These are phyloP conservation scores for Streptanthus diversifolius DNA, from an alignment of 345 rosid genomes.

Conservation along the genomic window DNA sequence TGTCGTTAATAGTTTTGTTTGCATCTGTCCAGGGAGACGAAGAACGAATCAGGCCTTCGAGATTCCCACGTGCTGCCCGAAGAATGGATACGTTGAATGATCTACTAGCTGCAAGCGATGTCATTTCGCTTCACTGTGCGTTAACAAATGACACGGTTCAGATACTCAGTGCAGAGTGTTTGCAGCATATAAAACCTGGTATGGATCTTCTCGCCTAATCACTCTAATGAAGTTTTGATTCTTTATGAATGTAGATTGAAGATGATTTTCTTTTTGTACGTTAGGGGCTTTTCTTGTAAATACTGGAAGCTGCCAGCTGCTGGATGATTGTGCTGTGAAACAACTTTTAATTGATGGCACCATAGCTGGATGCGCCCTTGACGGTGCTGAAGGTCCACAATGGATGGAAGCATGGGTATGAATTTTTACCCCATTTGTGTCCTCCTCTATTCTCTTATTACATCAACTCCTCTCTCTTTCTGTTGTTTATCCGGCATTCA, in stretches of 20 bases:
- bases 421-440: neutral
- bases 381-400: conserved; percentile 98
- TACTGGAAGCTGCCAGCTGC: conserved; percentile 90
- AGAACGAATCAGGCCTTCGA: conserved; percentile 47
- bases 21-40: conserved; percentile 57
- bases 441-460: neutral
- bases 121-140: conserved; percentile 89
- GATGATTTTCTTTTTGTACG: neutral
- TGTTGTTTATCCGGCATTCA: neutral
- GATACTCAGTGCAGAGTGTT: conserved; percentile 87
- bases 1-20: conserved; percentile 3
- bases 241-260: neutral
- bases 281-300: conserved; percentile 97
- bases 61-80: conserved; percentile 90
- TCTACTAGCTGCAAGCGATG: conserved; percentile 92
- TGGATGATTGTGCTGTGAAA: conserved; percentile 92
- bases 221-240: neutral
- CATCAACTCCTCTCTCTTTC: neutral
- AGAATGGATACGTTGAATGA: conserved; percentile 98
- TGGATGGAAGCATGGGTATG: conserved; percentile 99
- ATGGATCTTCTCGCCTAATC: conserved; percentile 1
- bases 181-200: conserved; percentile 98
- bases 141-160: conserved; percentile 87
- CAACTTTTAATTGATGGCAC: conserved; percentile 93
- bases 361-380: conserved; percentile 95